Evolutionary conservation across 192 early-diverging fungal species (phyloP).

Genomic region (Coemansia sp.): DNA sequence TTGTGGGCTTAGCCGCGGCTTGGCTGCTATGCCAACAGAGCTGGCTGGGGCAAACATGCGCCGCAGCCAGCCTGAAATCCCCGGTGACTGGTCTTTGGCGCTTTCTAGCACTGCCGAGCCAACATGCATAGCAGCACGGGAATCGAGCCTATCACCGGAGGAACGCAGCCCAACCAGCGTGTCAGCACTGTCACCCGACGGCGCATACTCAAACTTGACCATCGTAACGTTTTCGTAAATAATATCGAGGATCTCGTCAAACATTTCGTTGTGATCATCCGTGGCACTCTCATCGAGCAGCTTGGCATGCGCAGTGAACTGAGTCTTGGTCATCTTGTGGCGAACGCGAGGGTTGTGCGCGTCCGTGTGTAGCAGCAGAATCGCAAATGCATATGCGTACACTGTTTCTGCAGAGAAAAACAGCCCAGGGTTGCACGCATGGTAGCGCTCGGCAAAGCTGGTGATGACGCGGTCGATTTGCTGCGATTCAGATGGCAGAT

Average conservation of each 20-base stretch:
- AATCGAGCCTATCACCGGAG: background rate
- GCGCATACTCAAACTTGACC: conserved; percentile 52
- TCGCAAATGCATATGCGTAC: conserved; percentile 76
- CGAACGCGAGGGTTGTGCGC: conserved; percentile 80
- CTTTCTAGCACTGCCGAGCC: conserved; percentile 2
- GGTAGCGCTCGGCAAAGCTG: conserved; percentile 72
- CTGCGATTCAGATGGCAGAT: conserved; percentile 77
- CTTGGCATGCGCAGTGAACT: conserved; percentile 71
- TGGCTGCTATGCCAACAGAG: conserved; percentile 3
- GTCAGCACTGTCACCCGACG: conserved; percentile 10
- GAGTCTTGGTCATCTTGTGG: conserved; percentile 79
- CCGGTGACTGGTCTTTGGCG: conserved; percentile 23
- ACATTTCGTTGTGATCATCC: conserved; percentile 52
- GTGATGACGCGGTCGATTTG: conserved; percentile 81
- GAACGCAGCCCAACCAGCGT: background rate
- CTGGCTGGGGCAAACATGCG: conserved; percentile 45
- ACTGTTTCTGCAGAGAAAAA: conserved; percentile 65
- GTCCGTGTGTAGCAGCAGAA: conserved; percentile 83
- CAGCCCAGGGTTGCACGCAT: conserved; percentile 65
- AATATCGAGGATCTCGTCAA: conserved; percentile 73
- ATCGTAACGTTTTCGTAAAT: conserved; percentile 55
- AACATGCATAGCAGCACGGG: background rate
- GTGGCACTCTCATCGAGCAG: conserved; percentile 62
- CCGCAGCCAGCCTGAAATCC: conserved; percentile 42
- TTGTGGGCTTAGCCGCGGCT: conserved; percentile 32